Base-by-base conservation (phyloP, 768 basidiomycete species). In the Pholiota conissans region DNA sequence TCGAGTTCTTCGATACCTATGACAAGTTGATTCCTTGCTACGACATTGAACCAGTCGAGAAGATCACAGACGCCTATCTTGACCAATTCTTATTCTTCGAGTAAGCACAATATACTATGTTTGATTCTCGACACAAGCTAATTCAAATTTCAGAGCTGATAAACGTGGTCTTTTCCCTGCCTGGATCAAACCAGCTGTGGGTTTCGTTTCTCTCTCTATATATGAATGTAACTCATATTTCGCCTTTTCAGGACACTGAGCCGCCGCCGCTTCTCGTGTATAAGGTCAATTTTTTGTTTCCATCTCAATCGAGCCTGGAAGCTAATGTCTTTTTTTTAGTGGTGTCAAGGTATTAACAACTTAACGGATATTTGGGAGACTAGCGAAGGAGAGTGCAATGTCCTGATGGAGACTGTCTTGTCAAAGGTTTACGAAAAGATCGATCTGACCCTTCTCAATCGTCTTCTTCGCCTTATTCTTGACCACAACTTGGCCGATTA, bases 301-400 rank as follows among this genome's bases (percentile, higher is more conserved):
- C 8, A 8, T n/a, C 29, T 16, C 16, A 28, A 20, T 16, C 56
- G 5, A 39, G 5, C 13, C 47, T 52, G 26, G 28, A 35, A 37
- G 49, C n/a, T 53, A 28, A 52, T 51, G 14, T 4, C 5, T 20
- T 11, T 13, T 22, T 45, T 55, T 37, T 47, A 79, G 82, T 98
- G 96, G 96, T 96, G 95, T 68, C 96, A 98, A 76, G 97, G 97
- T 39, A 95, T 98, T 80, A 98, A 98, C 76, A 99, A 99, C 73
- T 72, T 98, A 70, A 95, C 91, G 2, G 96, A 99, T 58, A 87
- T 99, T 37, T 99, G 97, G 97, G 97, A 98, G 75, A 98, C 95
- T 0, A 84, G 87, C 58, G 95, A 99, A 66, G 97, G 97, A 61
- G 96, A 98, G 76, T 98, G 95, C 74, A 91, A 93, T 65, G 97